Evolutionary conservation across 2,329 filamentous ascomycete genomes (phyloP), one percentile per base, ranked within the genome.

Genomic region (Ilyonectria robusta): DNA sequence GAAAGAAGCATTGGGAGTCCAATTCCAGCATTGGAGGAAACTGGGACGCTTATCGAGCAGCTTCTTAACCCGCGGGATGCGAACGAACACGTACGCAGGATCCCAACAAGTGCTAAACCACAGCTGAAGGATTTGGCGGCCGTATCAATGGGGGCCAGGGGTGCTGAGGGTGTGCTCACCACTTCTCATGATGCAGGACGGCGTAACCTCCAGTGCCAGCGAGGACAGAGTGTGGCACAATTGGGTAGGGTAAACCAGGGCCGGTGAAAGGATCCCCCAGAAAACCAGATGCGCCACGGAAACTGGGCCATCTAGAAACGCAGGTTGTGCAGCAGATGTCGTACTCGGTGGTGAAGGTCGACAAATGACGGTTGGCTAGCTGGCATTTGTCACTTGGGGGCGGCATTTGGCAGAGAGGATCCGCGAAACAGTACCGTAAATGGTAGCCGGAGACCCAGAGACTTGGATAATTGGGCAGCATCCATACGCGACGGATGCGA

Each of bases 41-140:
- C 42, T n/a, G 50, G 37, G 42, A 35, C 5, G 50, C 29, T 59
- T 37, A 59, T 66, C 37, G 46, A 59, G 35, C 29, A 23, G 51
- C 19, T 53, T 44, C 37, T 50, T 23, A 35, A 58, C 46, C 40
- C 29, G 40, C 37, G 63, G 50, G 59, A 59, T 55, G 58, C 53
- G 62, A 65, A 68, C 57, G 65, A 68, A 65, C 70, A 73, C 69
- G 65, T 65, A 68, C 66, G 58, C 65, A 61, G 63, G 35, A 17
- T 54, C 54, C 46, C 63, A 62, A 62, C 57, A 58, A 61, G 46
- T 57, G 58, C 61, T 35, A 47, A 66, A 54, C 55, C 56, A 42
- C 58, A 60, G 50, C 55, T 59, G 31, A 53, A 73, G 57, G 65
- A 63, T 58, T 63, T 58, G 57, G 37, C 29, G 57, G 57, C 70